phyloP scores from a whole-genome alignment of 208 protist species.

The Wallacemonas sp. region DNA sequence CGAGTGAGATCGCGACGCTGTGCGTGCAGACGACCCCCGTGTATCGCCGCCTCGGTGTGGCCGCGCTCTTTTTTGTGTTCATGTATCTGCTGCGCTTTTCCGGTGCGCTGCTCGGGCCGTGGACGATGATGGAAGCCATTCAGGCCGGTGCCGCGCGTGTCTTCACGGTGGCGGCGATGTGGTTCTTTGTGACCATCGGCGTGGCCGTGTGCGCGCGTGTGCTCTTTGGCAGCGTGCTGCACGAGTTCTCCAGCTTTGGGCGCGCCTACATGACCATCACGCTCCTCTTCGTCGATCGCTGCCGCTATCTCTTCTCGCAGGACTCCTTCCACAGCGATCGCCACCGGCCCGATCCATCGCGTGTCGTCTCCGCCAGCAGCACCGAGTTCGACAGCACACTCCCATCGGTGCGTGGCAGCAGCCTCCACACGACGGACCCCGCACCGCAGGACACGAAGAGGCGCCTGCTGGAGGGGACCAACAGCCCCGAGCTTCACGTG shows the following conservation, averaged over 20 bases:
- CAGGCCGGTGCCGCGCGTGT: constrained; percentile 7
- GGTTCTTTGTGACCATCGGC: constrained; percentile 19
- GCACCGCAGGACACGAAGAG: constrained; percentile 9
- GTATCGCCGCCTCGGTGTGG: constrained; percentile 12
- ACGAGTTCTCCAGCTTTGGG: constrained; percentile 21
- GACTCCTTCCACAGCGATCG: background rate
- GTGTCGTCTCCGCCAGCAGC: background rate
- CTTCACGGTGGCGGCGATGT: constrained; percentile 2
- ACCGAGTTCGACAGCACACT: constrained; percentile 22
- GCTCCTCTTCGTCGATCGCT: constrained; percentile 21
- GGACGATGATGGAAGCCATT: constrained; percentile 18
- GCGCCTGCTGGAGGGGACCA: constrained; percentile 5
- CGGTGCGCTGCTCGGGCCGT: background rate
- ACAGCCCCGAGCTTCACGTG: constrained; percentile 11
- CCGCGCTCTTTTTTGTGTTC: constrained; percentile 23
- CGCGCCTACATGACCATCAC: constrained; percentile 21
- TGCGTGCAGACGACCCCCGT: constrained; percentile 14
- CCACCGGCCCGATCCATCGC: background rate
- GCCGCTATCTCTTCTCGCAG: constrained; percentile 20
- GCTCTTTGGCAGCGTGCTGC: constrained; percentile 9
- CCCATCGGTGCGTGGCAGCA: constrained; percentile 19
- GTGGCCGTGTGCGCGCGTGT: constrained; percentile 9
- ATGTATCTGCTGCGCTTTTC: constrained; percentile 18
- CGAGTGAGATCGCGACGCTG: constrained; percentile 17
- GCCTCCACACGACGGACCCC: background rate